Evolutionary conservation across 306 rosid genomes (phyloP), one percentile per base, ranked within the genome.

Genomic region (Geum urbanum): DNA sequence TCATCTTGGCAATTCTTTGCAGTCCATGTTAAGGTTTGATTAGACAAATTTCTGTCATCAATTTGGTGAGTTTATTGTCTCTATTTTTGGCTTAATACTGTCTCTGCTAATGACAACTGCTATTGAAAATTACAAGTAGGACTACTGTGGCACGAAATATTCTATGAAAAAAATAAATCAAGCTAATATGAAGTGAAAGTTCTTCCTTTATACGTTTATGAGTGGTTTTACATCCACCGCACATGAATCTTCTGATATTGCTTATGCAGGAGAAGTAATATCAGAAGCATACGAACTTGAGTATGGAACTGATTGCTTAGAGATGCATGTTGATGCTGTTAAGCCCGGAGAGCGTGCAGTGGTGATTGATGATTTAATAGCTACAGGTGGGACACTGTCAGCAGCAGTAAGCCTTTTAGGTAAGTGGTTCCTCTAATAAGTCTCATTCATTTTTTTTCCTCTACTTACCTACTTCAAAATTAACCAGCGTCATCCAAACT

Each of bases 331-430:
- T 53, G 96, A 86, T 9, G 99, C 97, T 46, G 88, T 87, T 74
- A 79, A 87, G 81, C 80, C 89, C 0, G 88, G 95, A 8, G 99
- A 95, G 66, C 84, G 99, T 16, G 96, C 92, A 49, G 69, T 95
- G 78, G 81, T 95, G 0, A 87, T 95, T 37, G 99, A 95, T 47
- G 99, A 95, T 75, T 75, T 95, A 79, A 91, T 95, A 13, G 99
- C 99, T 39, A 95, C 99, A 1, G 99, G 99, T 68, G 99, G 99
- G 67, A 95, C 99, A 53, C 80, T 95, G 20, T 87, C 91, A 9
- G 99, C 99, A 5, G 97, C 97, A 53, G 86, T 95, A 72, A 80
- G 75, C 67, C 97, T 95, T 63, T 78, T 95, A 77, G 99, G 99
- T 95, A 71, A 62, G 77, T 79, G 64, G 18, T 14, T 55, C 67